Percentiles rank a stretch among this genome's conserved stretches.
Evolutionary conservation across 768 basidiomycete species (phyloP).

Genomic region (Kwoniella shandongensis): DNA sequence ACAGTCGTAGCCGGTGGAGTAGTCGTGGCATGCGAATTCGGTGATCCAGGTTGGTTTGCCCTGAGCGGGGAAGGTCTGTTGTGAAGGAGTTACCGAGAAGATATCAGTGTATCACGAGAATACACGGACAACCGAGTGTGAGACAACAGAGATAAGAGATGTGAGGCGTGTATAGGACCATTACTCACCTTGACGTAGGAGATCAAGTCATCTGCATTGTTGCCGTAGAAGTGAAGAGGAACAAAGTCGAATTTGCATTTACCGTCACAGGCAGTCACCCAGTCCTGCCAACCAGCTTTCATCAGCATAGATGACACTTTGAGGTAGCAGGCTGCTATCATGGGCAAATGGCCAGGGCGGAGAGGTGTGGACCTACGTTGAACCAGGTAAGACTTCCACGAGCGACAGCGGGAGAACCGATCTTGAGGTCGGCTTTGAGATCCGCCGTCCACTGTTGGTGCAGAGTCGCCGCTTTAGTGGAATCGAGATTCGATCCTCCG

Average conservation of each 20-base stretch:
- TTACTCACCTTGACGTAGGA: slow-evolving; percentile 27
- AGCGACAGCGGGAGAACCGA: slow-evolving; percentile 42
- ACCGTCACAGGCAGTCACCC: slow-evolving; percentile 41
- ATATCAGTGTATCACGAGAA: slow-evolving; percentile 16
- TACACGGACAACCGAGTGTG: too few species aligned
- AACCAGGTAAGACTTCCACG: slow-evolving; percentile 35
- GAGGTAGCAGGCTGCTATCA: too few species aligned
- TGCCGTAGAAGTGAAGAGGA: slow-evolving; percentile 48
- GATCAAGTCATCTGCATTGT: slow-evolving; percentile 29
- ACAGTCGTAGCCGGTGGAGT: slow-evolving; percentile 25
- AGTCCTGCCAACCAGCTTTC: slow-evolving; percentile 20
- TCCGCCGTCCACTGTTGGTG: slow-evolving; percentile 34
- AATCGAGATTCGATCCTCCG: slow-evolving; percentile 34
- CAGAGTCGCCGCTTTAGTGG: slow-evolving; percentile 24
- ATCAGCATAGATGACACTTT: background rate
- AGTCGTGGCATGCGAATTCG: slow-evolving; percentile 37
- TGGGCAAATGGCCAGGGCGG: background rate
- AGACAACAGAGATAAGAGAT: too few species aligned
- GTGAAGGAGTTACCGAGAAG: too few species aligned
- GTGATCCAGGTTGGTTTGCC: slow-evolving; percentile 36
- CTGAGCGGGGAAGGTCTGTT: slow-evolving; percentile 14
- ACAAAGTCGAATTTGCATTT: slow-evolving; percentile 44
- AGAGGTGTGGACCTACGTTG: slow-evolving; percentile 23
- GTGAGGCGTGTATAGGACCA: background rate
- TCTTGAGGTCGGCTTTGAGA: slow-evolving; percentile 24